phyloP scores from a whole-genome alignment of 805 yeast genomes.

The Yarrowia osloensis region DNA sequence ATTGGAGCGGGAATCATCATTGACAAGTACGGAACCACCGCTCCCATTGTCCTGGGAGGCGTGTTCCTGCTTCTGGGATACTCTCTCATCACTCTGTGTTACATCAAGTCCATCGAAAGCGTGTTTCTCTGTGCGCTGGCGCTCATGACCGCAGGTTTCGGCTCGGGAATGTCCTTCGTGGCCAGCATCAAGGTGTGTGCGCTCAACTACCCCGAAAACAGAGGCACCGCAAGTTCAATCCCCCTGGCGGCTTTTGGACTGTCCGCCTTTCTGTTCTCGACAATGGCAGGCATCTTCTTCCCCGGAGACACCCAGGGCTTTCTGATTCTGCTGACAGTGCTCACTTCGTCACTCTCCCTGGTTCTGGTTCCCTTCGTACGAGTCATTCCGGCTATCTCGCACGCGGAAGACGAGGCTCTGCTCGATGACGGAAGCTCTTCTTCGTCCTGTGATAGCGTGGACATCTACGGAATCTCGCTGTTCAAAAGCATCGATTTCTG shows the following conservation, averaged over 20 bases:
- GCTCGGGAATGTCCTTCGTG: constrained; percentile 65
- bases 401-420: constrained; percentile 12
- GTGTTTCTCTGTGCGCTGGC: constrained; percentile 48
- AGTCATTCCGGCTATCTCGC: not conserved
- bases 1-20: constrained; percentile 37
- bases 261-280: constrained; percentile 62
- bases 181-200: constrained; percentile 75
- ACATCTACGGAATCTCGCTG: constrained; percentile 37
- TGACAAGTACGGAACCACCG: constrained; percentile 35
- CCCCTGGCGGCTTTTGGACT: constrained; percentile 28
- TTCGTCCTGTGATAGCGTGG: constrained; percentile 16
- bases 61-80: constrained; percentile 56
- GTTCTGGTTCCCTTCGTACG: constrained; percentile 58
- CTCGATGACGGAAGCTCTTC: constrained; percentile 4
- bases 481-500: constrained; percentile 34
- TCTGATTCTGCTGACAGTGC: constrained; percentile 50
- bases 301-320: constrained; percentile 61
- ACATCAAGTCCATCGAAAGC: constrained; percentile 41
- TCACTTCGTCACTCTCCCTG: constrained; percentile 51
- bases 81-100: constrained; percentile 55
- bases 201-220: constrained; percentile 56
- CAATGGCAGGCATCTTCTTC: constrained; percentile 53
- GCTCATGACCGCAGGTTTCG: constrained; percentile 55
- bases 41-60: constrained; percentile 56
- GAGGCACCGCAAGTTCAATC: constrained; percentile 33